Evolutionary conservation across 805 yeast genomes (phyloP), one percentile per base, ranked within the genome.

Genomic region (Kodamaea laetipori): DNA sequence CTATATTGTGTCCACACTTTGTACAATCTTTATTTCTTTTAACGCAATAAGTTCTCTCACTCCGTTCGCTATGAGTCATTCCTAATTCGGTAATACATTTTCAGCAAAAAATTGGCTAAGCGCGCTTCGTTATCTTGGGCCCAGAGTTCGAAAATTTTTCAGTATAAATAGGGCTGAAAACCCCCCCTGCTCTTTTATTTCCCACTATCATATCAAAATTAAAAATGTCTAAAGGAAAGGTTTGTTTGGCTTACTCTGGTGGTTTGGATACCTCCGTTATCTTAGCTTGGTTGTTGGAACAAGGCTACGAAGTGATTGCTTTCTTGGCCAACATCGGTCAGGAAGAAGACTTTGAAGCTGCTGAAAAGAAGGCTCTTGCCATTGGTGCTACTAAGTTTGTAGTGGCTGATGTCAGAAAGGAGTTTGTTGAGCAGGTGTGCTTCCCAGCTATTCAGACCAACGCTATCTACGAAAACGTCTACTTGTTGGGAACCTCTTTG

Each of bases 271-370:
- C 99, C 78, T 90, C 97, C 19, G 86, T 94, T 50, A 94, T 94
- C 61, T 82, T 94, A 55, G 99, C 99, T 37, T 94, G 99, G 99
- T 81, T 94, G 67, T 78, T 94, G 54, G 99, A 94, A 69, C 81
- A 94, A 74, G 99, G 97, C 51, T 94, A 92, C 71, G 99, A 94
- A 73, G 99, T 94, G 47, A 84, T 94, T 63, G 97, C 97, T 45
- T 94, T 94, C 77, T 81, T 94, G 84, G 99, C 99, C 64, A 85
- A 94, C 73, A 90, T 94, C 58, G 99, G 99, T 58, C 99, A 94
- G 77, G 99, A 94, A 76, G 99, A 94, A 77, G 99, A 94, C 71
- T 94, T 94, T 59, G 97, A 82, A 48, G 98, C 92, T 48, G 99
- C 99, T 50, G 87, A 89, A 67, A 90, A 81, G 67, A 94, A 94